phyloP scores from a whole-genome alignment of 2,329 filamentous ascomycete species.

The Beauveria australis region DNA sequence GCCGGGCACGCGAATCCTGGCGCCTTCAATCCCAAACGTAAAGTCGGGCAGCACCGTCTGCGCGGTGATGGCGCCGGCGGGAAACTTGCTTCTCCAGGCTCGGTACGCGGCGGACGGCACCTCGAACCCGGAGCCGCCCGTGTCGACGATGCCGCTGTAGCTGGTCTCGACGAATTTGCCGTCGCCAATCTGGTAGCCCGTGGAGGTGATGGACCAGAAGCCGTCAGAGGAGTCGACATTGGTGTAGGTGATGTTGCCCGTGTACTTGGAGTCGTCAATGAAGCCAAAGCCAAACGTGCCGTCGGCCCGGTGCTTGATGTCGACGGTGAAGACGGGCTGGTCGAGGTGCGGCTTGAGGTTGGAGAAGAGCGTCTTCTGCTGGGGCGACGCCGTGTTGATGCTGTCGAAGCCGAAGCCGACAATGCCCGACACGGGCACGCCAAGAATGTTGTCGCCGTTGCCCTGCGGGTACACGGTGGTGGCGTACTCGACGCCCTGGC shows the following conservation, averaged over 20 bases:
- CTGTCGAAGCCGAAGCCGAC: slow-evolving; percentile 31
- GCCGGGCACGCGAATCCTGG: slow-evolving; percentile 48
- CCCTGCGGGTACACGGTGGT: slow-evolving; percentile 31
- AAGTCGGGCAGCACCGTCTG: slow-evolving; percentile 37
- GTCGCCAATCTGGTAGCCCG: slow-evolving; percentile 17
- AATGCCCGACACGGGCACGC: slow-evolving; percentile 16
- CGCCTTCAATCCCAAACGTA: slow-evolving; percentile 46
- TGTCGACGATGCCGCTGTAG: slow-evolving; percentile 44
- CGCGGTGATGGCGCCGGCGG: slow-evolving; percentile 20
- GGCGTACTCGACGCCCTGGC: slow-evolving; percentile 36
- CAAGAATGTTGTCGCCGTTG: slow-evolving; percentile 36
- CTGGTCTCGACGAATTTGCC: slow-evolving; percentile 25
- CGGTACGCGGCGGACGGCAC: slow-evolving; percentile 34
- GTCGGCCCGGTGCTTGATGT: slow-evolving; percentile 48
- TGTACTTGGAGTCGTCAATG: slow-evolving; percentile 57
- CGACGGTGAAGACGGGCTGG: slow-evolving; percentile 55
- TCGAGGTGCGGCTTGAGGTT: slow-evolving; percentile 19
- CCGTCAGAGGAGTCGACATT: slow-evolving; percentile 53
- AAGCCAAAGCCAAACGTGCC: slow-evolving; percentile 68
- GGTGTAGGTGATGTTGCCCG: slow-evolving; percentile 53
- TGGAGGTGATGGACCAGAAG: slow-evolving; percentile 45
- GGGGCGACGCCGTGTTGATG: slow-evolving; percentile 34
- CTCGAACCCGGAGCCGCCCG: slow-evolving; percentile 55
- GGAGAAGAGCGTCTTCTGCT: slow-evolving; percentile 37
- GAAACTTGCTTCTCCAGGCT: slow-evolving; percentile 12